Base-by-base conservation (phyloP, 179 eudicot genomes). In the Sideroxylon spinosum region DNA sequence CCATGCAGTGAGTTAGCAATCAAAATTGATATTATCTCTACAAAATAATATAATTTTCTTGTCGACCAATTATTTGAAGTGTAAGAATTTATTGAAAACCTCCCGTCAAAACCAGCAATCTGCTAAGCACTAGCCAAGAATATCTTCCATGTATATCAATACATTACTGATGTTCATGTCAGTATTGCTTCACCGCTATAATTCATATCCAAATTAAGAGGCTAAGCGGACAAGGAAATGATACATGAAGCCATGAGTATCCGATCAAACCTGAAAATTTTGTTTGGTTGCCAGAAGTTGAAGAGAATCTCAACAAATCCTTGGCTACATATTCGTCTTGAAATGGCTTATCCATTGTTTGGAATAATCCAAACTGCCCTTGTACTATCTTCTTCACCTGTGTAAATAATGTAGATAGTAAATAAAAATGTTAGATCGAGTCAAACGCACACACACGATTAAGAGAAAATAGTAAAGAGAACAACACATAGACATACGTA, bases 341-440 rank as follows among this genome's bases (percentile, higher is more conserved):
- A 80, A 87, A 66, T 37, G 99, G 97, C 85, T 81, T 87, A 71
- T 95, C 93, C 90, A 91, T 88, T 78, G 78, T 78, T 56, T 86
- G 89, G 81, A 93, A 95, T 73, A 89, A 84, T 72, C 86, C 82
- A 80, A 86, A 93, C 80, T 93, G 98, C 71, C 97, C 98, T 73
- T 84, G 88, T 19, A 95, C 98, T 76, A 95, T 95, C 82, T 95
- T 95, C 82, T 78, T 90, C 76, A 93, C 98, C 98, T 94, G 86
- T 66, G 78, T 57, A 79, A 67, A 62, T 25, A 63, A 75, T 65
- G 75, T 69, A 50, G 37, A 81, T 74, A 49, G 19, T 59, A 57
- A 73, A 55, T 19, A 44, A 64, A 60, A n/a, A n/a, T n/a, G n/a
- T n/a, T n/a, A n/a, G n/a, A n/a, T n/a, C n/a, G n/a, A n/a, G n/a